A percentile compares a stretch with the other conserved stretches of the same genome.
Conservation (phyloP, 495 filamentous ascomycete genomes). For the Talaromyces proteolyticus region DNA sequence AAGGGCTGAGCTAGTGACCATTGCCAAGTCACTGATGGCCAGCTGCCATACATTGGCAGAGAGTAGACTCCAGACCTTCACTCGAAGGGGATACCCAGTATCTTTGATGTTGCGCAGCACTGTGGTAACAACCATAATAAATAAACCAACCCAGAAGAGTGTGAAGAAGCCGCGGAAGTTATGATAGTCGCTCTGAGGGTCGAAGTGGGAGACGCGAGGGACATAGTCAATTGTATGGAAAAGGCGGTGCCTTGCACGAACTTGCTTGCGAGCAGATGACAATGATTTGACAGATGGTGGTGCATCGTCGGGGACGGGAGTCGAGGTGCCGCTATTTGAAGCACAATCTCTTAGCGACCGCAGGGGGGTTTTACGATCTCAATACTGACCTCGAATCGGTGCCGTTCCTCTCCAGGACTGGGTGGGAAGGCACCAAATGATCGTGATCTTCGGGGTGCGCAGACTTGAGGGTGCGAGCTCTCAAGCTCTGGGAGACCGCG, state of each 20-base stretch:
- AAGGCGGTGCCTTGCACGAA: conserved; percentile 75
- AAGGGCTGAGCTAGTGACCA: conserved; percentile 71
- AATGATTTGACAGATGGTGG: conserved; percentile 84
- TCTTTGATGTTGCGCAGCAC: conserved; percentile 90
- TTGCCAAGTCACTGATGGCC: conserved; percentile 72
- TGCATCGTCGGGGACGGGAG: conserved; percentile 83
- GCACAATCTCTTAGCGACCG: not conserved
- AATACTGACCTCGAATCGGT: conserved; percentile 1
- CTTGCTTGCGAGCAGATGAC: conserved; percentile 76
- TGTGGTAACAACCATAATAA: conserved; percentile 94
- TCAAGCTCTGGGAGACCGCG: conserved; percentile 4
- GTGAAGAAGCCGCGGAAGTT: conserved; percentile 97
- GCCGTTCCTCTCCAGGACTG: not conserved
- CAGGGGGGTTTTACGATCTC: not conserved
- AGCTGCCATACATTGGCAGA: conserved; percentile 83
- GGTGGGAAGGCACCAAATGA: not conserved
- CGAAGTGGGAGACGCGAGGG: conserved; percentile 92
- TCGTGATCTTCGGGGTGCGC: conserved; percentile 2
- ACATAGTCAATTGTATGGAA: conserved; percentile 96
- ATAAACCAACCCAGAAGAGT: conserved; percentile 93
- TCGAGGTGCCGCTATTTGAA: conserved; percentile 68
- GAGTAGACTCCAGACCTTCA: conserved; percentile 82
- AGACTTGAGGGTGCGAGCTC: conserved; percentile 5
- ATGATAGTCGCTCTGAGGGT: conserved; percentile 82
- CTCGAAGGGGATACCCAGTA: conserved; percentile 76